phyloP scores from a whole-genome alignment of 2,329 filamentous ascomycete genomes.

The Rosellinia necatrix region DNA sequence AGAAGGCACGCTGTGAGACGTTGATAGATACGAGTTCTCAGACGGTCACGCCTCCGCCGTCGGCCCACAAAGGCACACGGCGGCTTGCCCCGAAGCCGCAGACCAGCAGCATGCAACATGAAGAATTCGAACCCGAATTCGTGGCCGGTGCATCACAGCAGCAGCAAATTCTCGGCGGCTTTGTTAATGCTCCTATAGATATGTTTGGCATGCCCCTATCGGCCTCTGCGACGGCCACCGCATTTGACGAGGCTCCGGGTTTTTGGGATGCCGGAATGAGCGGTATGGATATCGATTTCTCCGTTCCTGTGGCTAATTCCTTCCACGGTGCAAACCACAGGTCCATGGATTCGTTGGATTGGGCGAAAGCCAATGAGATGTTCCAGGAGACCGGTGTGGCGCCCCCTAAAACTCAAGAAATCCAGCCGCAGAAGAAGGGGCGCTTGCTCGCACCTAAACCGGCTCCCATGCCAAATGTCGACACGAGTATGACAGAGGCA shows the following conservation, averaged over 20 bases:
- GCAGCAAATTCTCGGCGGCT: constrained; percentile 50
- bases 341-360: constrained; percentile 59
- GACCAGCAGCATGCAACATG: constrained; percentile 60
- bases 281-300: constrained; percentile 65
- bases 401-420: constrained; percentile 45
- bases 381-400: constrained; percentile 54
- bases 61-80: constrained; percentile 58
- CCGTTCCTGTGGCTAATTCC: constrained; percentile 48
- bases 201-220: constrained; percentile 66
- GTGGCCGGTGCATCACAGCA: constrained; percentile 53
- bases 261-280: constrained; percentile 65
- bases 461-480: constrained; percentile 44
- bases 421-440: constrained; percentile 47
- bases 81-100: constrained; percentile 57
- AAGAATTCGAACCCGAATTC: constrained; percentile 59
- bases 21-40: constrained; percentile 50
- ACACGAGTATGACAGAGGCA: constrained; percentile 44
- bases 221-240: constrained; percentile 55
- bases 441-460: constrained; percentile 57
- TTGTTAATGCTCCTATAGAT: constrained; percentile 55
- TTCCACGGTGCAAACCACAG: constrained; percentile 52
- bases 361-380: constrained; percentile 59
- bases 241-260: constrained; percentile 47
- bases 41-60: constrained; percentile 64
- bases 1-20: constrained; percentile 52